Evolutionary conservation across 2,329 filamentous ascomycete genomes (phyloP), one percentile per base, ranked within the genome.

Genomic region (Eutypella sp.): DNA sequence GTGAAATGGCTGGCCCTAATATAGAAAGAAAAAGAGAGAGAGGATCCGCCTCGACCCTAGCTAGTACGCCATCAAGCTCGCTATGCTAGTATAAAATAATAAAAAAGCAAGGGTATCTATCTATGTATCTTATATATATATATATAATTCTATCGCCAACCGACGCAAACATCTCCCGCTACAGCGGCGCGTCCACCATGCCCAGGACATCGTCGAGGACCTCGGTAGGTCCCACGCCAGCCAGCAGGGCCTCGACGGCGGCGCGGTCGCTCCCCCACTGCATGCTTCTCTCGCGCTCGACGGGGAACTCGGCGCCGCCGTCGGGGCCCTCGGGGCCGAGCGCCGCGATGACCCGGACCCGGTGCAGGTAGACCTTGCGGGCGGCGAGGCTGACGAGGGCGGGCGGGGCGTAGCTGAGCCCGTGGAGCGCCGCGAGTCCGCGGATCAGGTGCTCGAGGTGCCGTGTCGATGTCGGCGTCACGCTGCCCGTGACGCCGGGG

Each of bases 211-310:
- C 80, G 48, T 85, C 81, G 33, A 87, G 73, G 3, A 87, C 75
- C 36, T 81, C 77, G 53, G 84, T 81, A 0, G 80, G 73, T 1
- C 75, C 75, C 9, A 84, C 62, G 5, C 71, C 78, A 25, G 85
- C 79, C 2, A 96, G 67, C 41, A 90, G 55, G 15, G 76, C 73
- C 52, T 78, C 74, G 2, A 96, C 80, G 4, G 87, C 86, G 24
- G 77, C 74, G 0, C 85, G 55, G 44, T 86, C 82, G 64, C 92
- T 96, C 0, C 93, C 93, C 82, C 95, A 99, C 64, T 96, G 89
- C 72, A 96, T 78, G 63, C 90, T 96, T 40, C 90, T 77, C 69
- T 97, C 93, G 47, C 82, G 80, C 50, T 81, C 77, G 1, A 88
- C 27, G 13, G 18, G 15, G 36, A n/a, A n/a, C n/a, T 37, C 42